Evolutionary conservation across 2,329 filamentous ascomycete genomes (phyloP), one percentile per base, ranked within the genome.

Genomic region (Talaromyces pinophilus): DNA sequence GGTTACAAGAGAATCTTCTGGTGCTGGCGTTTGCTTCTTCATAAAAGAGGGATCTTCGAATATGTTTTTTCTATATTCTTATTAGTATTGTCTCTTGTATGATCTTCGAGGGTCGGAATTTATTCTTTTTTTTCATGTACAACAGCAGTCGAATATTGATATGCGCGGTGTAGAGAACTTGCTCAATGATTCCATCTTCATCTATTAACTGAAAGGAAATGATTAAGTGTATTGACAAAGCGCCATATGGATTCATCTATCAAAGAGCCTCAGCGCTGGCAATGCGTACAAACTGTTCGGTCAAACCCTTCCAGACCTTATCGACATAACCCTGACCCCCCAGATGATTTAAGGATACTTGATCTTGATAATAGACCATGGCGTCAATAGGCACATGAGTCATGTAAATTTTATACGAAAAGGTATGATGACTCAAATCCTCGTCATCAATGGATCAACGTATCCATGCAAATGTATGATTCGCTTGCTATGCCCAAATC

Each of bases 11-110:
- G 35, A 33, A 57, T 28, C 19, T 35, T 60, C 33, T 64, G 62
- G 62, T 64, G 40, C 40, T 22, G 62, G 62, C 62, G 62, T 64
- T 63, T 57, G 48, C 13, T 46, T 60, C 19, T 46, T 33, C 13
- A 44, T 30, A 60, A 60, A 60, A 60, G 57, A 60, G 57, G 57
- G 57, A 60, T 40, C 15, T 33, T 60, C 7, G 19, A 28, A 30
- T n/a, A 44, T 46, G 7, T 33, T 11, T 17, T 44, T 25, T n/a
- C 25, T 33, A 19, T 57, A 19, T 35, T 40, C 2, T 44, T 28
- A 25, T 25, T 46, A 30, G 15, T 46, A 44, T 44, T 46, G 22
- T 19, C 40, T 60, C 40, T 60, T 33, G 38, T 60, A 60, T 46
- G 11, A 30, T 40, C 25, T 60, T 33, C 15, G 3, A 46, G 38